Percentiles rank a stretch among this genome's conserved stretches.
Evolutionary conservation across 2,329 filamentous ascomycete genomes (phyloP).

Genomic region (Clarireedia hainanense): DNA sequence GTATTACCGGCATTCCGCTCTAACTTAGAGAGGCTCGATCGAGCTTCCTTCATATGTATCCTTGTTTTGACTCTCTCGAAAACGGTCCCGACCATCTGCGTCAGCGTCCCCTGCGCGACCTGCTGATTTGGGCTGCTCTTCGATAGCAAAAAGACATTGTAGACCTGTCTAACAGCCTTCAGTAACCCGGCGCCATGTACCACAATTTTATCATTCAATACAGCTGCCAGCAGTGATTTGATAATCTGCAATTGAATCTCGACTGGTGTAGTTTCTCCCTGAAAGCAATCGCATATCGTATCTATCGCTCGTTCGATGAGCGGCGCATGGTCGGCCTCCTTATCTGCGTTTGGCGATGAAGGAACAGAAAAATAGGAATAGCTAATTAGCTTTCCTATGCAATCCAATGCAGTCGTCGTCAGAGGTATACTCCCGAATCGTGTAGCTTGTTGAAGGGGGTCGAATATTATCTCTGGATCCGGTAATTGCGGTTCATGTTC

Average conservation of each 20-base stretch:
- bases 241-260: slow-evolving; percentile 97
- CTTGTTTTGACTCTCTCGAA: slow-evolving; percentile 89
- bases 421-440: slow-evolving; percentile 78
- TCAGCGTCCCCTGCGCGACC: slow-evolving; percentile 91
- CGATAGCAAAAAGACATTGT: slow-evolving; percentile 96
- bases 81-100: slow-evolving; percentile 97
- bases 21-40: slow-evolving; percentile 42
- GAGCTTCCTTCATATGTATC: slow-evolving; percentile 78
- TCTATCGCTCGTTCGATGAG: slow-evolving; percentile 97
- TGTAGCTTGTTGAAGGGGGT: slow-evolving; percentile 82
- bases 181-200: slow-evolving; percentile 93
- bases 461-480: slow-evolving; percentile 86
- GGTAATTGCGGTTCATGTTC: slow-evolving; percentile 73
- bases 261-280: slow-evolving; percentile 84
- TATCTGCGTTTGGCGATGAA: slow-evolving; percentile 34
- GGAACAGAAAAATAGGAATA: slow-evolving; percentile 94
- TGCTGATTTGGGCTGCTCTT: slow-evolving; percentile 93
- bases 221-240: slow-evolving; percentile 89
- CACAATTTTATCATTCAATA: slow-evolving; percentile 97
- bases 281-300: slow-evolving; percentile 98
- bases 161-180: slow-evolving; percentile 95
- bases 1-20: slow-evolving; percentile 23
- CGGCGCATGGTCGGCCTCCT: slow-evolving; percentile 47
- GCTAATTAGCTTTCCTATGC: slow-evolving; percentile 97
- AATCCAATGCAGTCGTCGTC: slow-evolving; percentile 86